Evolutionary conservation across 75 land plant species (phyloP).

Genomic region (Sequoia sempervirens): DNA sequence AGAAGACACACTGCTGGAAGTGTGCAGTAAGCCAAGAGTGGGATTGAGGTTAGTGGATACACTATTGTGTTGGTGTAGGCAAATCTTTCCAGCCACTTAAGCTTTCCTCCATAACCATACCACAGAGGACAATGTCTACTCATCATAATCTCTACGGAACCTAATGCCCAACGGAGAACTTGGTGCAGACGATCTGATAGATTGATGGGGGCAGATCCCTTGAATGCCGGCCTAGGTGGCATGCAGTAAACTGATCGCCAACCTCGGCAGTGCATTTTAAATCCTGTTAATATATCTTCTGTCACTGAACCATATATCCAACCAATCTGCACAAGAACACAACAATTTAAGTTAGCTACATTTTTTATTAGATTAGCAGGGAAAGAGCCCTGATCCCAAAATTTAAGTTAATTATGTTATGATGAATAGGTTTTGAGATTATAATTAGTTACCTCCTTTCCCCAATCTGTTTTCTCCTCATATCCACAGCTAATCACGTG

Average conservation of each 20-base stretch:
- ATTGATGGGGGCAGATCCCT: slow-evolving; percentile 97
- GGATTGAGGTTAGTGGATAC: slow-evolving; percentile 84
- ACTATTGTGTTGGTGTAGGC: slow-evolving; percentile 86
- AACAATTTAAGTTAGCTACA: slow-evolving; percentile 5
- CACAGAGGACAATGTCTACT: slow-evolving; percentile 92
- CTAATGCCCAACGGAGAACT: slow-evolving; percentile 92
- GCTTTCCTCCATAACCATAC: slow-evolving; percentile 83
- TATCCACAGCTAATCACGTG: slow-evolving; percentile 92
- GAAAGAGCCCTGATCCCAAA: too few species aligned
- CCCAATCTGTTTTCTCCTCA: slow-evolving; percentile 92
- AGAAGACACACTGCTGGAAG: slow-evolving; percentile 81
- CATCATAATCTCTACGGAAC: slow-evolving; percentile 85
- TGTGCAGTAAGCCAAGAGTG: slow-evolving; percentile 77
- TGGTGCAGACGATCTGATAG: slow-evolving; percentile 93
- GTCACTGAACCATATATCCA: slow-evolving; percentile 95
- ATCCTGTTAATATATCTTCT: slow-evolving; percentile 94
- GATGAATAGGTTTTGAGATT: neutral
- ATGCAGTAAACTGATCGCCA: slow-evolving; percentile 93
- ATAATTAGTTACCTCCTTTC: slow-evolving; percentile 58
- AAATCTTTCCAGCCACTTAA: slow-evolving; percentile 72
- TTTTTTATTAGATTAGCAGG: too few species aligned
- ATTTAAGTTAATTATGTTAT: neutral
- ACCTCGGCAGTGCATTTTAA: slow-evolving; percentile 97
- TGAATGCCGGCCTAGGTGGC: slow-evolving; percentile 80
- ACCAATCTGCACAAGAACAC: slow-evolving; percentile 56